phyloP scores from a whole-genome alignment of 495 filamentous ascomycete species.

The Schizothecium vesticola region DNA sequence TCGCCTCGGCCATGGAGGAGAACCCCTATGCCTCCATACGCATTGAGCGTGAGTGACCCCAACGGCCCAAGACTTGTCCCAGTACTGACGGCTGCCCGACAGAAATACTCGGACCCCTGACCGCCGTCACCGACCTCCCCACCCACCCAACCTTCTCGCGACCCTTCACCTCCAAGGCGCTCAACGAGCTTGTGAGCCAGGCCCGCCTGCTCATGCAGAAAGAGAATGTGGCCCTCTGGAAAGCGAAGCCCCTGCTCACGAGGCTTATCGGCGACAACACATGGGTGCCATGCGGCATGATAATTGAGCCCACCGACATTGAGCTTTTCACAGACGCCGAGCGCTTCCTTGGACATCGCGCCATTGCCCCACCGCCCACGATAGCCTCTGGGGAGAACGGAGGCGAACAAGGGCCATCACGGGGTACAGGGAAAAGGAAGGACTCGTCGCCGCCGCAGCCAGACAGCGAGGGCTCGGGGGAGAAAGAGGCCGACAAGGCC shows the following conservation, averaged over 20 bases:
- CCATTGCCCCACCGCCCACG: slow-evolving; percentile 1
- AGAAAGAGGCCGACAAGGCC: slow-evolving; percentile 13
- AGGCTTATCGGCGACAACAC: slow-evolving; percentile 72
- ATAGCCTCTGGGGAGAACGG: slow-evolving; percentile 1
- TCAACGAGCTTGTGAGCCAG: slow-evolving; percentile 73
- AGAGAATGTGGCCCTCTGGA: slow-evolving; percentile 69
- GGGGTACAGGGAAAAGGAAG: not conserved
- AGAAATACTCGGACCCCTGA: slow-evolving; percentile 86
- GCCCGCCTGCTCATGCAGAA: slow-evolving; percentile 63
- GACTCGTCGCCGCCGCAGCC: not conserved
- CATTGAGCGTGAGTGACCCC: slow-evolving; percentile 64
- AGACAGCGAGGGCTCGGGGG: not conserved
- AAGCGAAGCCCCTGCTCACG: slow-evolving; percentile 69
- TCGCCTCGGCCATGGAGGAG: slow-evolving; percentile 64
- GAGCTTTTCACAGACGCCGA: slow-evolving; percentile 42
- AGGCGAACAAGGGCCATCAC: not conserved
- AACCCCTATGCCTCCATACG: slow-evolving; percentile 79
- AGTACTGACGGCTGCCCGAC: not conserved
- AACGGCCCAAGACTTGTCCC: not conserved
- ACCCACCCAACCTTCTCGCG: slow-evolving; percentile 77
- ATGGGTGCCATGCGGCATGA: slow-evolving; percentile 67
- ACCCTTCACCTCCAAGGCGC: slow-evolving; percentile 72
- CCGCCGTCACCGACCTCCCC: slow-evolving; percentile 77
- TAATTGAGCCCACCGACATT: slow-evolving; percentile 52
- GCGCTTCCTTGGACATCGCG: slow-evolving; percentile 20